Percentiles rank a stretch among this genome's conserved stretches.
phyloP scores from a whole-genome alignment of 306 rosid species.

The Castanea crenata region DNA sequence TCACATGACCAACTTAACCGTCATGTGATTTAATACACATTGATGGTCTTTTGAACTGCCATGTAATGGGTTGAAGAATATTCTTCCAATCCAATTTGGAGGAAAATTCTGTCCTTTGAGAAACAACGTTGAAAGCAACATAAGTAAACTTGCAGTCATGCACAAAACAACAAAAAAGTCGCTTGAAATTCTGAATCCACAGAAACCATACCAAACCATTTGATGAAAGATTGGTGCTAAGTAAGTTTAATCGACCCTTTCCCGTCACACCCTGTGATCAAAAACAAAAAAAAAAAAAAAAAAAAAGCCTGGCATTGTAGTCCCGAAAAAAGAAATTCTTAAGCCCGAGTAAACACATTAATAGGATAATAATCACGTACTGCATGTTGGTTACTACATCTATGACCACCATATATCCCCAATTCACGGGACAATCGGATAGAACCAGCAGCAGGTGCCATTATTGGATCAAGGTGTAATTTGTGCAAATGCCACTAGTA shows the following conservation, averaged over 20 bases:
- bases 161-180: not conserved
- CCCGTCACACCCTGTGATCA: constrained; percentile 44
- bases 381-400: constrained; percentile 39
- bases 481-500: constrained; percentile 21
- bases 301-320: constrained; percentile 16
- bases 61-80: too few relatives aligned
- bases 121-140: not conserved
- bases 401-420: constrained; percentile 29
- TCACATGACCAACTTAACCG: too few relatives aligned
- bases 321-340: not conserved
- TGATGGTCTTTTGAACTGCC: too few relatives aligned
- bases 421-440: constrained; percentile 51
- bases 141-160: not conserved
- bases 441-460: constrained; percentile 63
- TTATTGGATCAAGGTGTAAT: constrained; percentile 27
- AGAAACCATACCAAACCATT: constrained; percentile 62
- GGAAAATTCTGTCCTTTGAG: not conserved
- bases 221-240: constrained; percentile 54
- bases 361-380: constrained; percentile 41
- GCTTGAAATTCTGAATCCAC: constrained; percentile 6
- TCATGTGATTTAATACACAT: too few relatives aligned
- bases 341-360: not conserved
- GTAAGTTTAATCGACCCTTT: constrained; percentile 53
- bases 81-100: too few relatives aligned
- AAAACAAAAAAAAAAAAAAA: constrained; percentile 1